Conservation (phyloP, 495 filamentous ascomycete species). For the Parachaetomium inaequale region DNA sequence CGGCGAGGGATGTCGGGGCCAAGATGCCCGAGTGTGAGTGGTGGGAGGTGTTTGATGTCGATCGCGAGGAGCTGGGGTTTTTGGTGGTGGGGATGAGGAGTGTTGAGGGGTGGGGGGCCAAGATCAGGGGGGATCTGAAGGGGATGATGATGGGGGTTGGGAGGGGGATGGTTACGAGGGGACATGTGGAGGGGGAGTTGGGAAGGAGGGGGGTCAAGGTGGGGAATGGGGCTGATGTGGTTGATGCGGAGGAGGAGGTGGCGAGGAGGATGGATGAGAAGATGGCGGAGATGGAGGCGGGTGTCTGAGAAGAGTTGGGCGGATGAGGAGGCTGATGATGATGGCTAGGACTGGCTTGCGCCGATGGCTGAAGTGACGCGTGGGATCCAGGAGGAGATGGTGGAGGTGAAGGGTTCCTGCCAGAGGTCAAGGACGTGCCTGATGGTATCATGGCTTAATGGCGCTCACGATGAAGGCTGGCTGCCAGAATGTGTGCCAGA, state of each 20-base stretch:
- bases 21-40: slow-evolving; percentile 79
- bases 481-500: too few species aligned
- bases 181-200: slow-evolving; percentile 34
- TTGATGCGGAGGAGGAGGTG: slow-evolving; percentile 57
- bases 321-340: not conserved
- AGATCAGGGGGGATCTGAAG: slow-evolving; percentile 35
- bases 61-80: slow-evolving; percentile 91
- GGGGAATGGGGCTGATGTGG: slow-evolving; percentile 40
- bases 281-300: slow-evolving; percentile 41
- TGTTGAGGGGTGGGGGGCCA: slow-evolving; percentile 64
- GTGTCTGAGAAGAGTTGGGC: not conserved
- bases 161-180: slow-evolving; percentile 43
- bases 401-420: too few species aligned
- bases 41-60: slow-evolving; percentile 99
- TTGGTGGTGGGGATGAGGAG: slow-evolving; percentile 84
- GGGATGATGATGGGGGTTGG: slow-evolving; percentile 38
- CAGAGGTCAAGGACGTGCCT: too few species aligned
- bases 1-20: slow-evolving; percentile 70
- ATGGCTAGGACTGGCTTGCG: too few species aligned
- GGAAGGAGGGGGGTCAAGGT: slow-evolving; percentile 39
- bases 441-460: too few species aligned
- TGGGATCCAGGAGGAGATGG: too few species aligned
- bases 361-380: too few species aligned
- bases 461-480: too few species aligned
- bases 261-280: slow-evolving; percentile 55